These are phyloP conservation scores for Nemania serpens DNA, from an alignment of 2,329 filamentous ascomycete species.

Conservation along the genomic window DNA sequence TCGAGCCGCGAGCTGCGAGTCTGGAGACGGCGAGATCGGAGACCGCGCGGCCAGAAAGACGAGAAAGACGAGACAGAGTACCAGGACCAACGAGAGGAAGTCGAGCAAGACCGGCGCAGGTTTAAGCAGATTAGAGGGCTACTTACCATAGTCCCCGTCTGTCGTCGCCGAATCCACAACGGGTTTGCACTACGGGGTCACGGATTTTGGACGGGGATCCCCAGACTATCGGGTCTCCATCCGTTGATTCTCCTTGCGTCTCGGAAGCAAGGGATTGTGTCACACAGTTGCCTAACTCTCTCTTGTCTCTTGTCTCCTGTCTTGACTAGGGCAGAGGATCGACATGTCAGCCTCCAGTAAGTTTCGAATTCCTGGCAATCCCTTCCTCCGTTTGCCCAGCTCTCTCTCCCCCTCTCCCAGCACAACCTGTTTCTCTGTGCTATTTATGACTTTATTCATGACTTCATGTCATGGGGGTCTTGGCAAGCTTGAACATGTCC, in stretches of 20 bases:
- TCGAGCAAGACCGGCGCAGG: not conserved
- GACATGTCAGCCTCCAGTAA: conserved; percentile 29
- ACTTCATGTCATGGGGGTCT: conserved; percentile 11
- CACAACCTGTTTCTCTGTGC: not conserved
- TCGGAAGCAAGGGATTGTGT: conserved; percentile 18
- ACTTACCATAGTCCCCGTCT: not conserved
- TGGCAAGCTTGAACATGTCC: conserved; percentile 1
- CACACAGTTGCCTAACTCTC: conserved; percentile 6
- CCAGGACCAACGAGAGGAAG: conserved; percentile 1
- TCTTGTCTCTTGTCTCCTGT: not conserved
- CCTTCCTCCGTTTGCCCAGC: not conserved
- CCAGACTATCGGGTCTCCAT: conserved; percentile 22
- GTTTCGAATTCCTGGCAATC: conserved; percentile 16
- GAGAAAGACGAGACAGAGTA: not conserved
- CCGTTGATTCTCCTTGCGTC: conserved; percentile 13
- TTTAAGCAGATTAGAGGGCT: not conserved
- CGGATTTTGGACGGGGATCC: conserved; percentile 20
- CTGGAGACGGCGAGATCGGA: conserved; percentile 19
- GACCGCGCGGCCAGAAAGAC: conserved; percentile 21
- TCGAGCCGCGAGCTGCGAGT: conserved; percentile 5
- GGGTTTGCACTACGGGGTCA: not conserved
- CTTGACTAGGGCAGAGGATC: conserved; percentile 7
- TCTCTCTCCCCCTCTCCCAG: not conserved
- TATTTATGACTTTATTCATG: not conserved
- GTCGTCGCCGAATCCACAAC: conserved; percentile 14